These are phyloP conservation scores for Stagonosporopsis chrysanthemi DNA, from an alignment of 2,329 filamentous ascomycete species.

Conservation along the genomic window DNA sequence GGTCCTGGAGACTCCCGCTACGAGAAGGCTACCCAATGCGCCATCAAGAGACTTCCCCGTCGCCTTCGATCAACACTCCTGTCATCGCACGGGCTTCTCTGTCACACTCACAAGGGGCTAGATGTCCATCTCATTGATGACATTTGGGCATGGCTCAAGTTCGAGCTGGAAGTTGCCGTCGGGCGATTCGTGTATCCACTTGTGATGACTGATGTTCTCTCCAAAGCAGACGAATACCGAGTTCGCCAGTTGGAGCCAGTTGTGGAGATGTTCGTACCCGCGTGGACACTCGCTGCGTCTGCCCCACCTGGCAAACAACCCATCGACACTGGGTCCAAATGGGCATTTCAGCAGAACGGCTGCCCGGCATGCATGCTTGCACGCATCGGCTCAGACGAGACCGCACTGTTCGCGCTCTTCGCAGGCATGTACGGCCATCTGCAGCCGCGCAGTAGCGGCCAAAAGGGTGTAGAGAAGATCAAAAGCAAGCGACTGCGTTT, in stretches of 20 bases:
- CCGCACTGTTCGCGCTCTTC: constrained; percentile 36
- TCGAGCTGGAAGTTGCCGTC: constrained; percentile 34
- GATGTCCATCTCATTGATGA: constrained; percentile 28
- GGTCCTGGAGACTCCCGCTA: constrained; percentile 12
- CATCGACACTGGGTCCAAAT: constrained; percentile 25
- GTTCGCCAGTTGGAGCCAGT: constrained; percentile 42
- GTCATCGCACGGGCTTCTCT: constrained; percentile 27
- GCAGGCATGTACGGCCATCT: constrained; percentile 36
- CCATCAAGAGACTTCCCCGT: constrained; percentile 33
- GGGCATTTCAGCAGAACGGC: constrained; percentile 30
- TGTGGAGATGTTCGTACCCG: constrained; percentile 32
- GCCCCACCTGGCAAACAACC: constrained; percentile 29
- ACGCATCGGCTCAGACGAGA: constrained; percentile 35
- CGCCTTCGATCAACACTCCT: constrained; percentile 31
- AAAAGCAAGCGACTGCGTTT: constrained; percentile 33
- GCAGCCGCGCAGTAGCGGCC: constrained; percentile 6
- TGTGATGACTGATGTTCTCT: constrained; percentile 29
- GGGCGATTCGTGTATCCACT: constrained; percentile 40
- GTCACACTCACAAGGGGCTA: constrained; percentile 35
- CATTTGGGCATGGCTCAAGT: constrained; percentile 33
- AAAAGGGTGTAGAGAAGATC: constrained; percentile 18
- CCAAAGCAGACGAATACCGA: constrained; percentile 20
- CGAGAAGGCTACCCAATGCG: constrained; percentile 15
- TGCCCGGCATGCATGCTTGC: constrained; percentile 44
- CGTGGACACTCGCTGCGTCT: constrained; percentile 25